Evolutionary conservation across 371 early-diverging fungal genomes (phyloP), one percentile per base, ranked within the genome.

Genomic region (Ordospora pajunii): DNA sequence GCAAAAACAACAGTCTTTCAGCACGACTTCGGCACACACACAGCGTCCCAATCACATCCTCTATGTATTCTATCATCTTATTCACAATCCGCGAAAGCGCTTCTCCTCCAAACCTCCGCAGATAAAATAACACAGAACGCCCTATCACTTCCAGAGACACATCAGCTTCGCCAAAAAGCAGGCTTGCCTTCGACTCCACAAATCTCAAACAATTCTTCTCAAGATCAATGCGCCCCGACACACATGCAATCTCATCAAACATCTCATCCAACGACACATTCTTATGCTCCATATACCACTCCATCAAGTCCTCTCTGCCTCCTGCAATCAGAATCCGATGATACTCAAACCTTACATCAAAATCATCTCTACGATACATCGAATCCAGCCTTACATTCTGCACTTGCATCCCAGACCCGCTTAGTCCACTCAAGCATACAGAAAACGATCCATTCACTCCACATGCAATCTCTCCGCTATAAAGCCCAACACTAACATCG

Each of bases 61-160:
- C 58, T n/a, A 58, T 37, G 19, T 58, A 58, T 17, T 58, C 58
- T 58, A 58, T 58, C n/a, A 58, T 58, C 58, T 58, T 58, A 40
- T 58, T 58, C 40, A 40, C 40, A 32, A 14, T 58, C 58, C 2
- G 12, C 0, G 58, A 12, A 27, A 58, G 8, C n/a, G n/a, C 14
- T 37, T 14, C 19, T 58, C 58, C 58, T 37, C 58, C 58, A 58
- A 58, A 58, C 58, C 17, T 58, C 37, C 58, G 0, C 1, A 58
- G 12, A 25, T 37, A 58, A 37, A 58, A 58, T 40, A 58, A 37
- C 37, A 58, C 37, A 8, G 58, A 58, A 19, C 58, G 14, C 19
- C 58, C 58, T n/a, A 58, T 7, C 27, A 37, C 58, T 3, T 25
- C 27, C 7, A 40, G 58, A 27, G 58, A 58, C 32, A 58, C 17